Evolutionary conservation across 331 rosid species (phyloP).

Genomic region (Acacia pycnantha): DNA sequence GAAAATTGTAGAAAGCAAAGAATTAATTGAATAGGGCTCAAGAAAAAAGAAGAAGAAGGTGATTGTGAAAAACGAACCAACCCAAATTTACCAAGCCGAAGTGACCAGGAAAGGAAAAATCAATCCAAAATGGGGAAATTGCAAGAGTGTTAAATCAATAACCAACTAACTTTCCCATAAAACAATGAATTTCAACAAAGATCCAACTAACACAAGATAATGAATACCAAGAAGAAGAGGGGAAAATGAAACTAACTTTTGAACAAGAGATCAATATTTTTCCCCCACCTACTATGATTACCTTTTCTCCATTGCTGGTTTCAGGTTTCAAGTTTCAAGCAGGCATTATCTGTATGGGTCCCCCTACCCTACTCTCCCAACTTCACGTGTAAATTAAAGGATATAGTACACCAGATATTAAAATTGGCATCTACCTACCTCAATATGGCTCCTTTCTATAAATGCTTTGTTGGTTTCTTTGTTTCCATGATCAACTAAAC

Average conservation of each 20-base stretch:
- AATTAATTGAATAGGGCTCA: neutral
- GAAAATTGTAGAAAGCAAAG: neutral
- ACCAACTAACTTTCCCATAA: slow-evolving; percentile 29
- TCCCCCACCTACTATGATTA: slow-evolving; percentile 20
- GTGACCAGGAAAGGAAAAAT: too few species aligned
- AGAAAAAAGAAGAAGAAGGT: neutral
- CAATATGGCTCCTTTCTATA: slow-evolving; percentile 22
- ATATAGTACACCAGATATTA: neutral
- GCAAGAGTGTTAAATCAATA: slow-evolving; percentile 12
- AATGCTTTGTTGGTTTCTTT: slow-evolving; percentile 16
- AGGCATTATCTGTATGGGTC: slow-evolving; percentile 48
- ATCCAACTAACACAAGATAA: slow-evolving; percentile 36
- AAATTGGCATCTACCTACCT: slow-evolving; percentile 38
- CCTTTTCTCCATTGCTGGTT: slow-evolving; percentile 22
- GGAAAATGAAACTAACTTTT: slow-evolving; percentile 29
- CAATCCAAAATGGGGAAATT: neutral
- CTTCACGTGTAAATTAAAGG: slow-evolving; percentile 46
- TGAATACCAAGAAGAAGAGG: slow-evolving; percentile 31
- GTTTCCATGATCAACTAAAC: slow-evolving; percentile 12
- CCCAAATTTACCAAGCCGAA: too few species aligned
- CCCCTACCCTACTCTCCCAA: slow-evolving; percentile 32
- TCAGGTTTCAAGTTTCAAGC: slow-evolving; percentile 35
- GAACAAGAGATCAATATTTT: slow-evolving; percentile 14
- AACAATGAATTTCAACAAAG: slow-evolving; percentile 34
- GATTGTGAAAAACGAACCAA: neutral